Evolutionary conservation across 1,284 basidiomycete species (phyloP), one percentile per base, ranked within the genome.

Genomic region (Trichosporon inkin): DNA sequence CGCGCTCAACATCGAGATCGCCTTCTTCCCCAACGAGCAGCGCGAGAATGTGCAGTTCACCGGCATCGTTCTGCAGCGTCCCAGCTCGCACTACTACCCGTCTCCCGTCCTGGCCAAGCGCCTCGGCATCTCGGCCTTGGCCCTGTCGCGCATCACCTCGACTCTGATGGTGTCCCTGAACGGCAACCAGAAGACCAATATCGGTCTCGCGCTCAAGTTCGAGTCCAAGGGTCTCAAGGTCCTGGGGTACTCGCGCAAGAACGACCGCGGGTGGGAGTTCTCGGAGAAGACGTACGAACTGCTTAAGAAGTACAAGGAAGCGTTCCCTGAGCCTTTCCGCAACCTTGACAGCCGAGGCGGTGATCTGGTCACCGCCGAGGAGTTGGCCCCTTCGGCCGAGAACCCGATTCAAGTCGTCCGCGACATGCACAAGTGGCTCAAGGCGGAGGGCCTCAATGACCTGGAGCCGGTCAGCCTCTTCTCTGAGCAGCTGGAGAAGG

Each of bases 191-290:
- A 97, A 96, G 80, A 84, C 83, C 61, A 98, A 99, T 74, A 81
- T 99, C 34, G 96, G 96, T 4, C 83, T 99, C 20, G 90, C 90
- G 71, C 84, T 99, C 69, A 99, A 99, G 77, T 99, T 98, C 64
- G 96, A 99, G 74, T 90, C 86, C 20, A 97, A 96, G 79, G 85
- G 87, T n/a, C 79, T 94, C 70, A 99, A 99, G 79, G 96, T 99
- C 1, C 83, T 98, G 37, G 91, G 92, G 62, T 98, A 96, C 77
- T 89, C 93, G 24, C 84, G 86, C 66, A 95, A 96, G 79, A 85
- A 87, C 32, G 87, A 86, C 16, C 81, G 85, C 16, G 84, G 86
- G 44, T 99, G 96, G 96, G 95, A 99, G 76, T 99, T 89, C 74
- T 96, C 91, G 67, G 85, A 92, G 65, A 89, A 88, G 73, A 87